Evolutionary conservation across 371 early-diverging fungal genomes (phyloP).

Genomic region (Coemansia linderi): DNA sequence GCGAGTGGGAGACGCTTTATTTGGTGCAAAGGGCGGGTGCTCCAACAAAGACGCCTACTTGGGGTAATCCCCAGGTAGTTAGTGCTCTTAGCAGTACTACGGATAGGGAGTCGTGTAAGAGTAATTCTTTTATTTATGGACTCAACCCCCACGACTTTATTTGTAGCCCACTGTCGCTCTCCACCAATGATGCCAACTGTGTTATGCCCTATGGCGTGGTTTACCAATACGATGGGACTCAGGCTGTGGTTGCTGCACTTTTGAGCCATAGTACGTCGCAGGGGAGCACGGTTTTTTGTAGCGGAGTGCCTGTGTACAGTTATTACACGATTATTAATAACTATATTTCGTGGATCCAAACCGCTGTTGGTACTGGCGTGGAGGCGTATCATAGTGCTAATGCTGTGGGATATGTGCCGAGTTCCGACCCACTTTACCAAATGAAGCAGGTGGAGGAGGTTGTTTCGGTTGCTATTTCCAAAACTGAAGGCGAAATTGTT

Average conservation of each 20-base stretch:
- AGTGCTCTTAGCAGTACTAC: not conserved
- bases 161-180: slow-evolving; percentile 14
- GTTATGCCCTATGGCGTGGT: slow-evolving; percentile 24
- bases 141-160: slow-evolving; percentile 19
- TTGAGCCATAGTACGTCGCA: slow-evolving; percentile 19
- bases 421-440: not conserved
- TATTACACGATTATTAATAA: slow-evolving; percentile 32
- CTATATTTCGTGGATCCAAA: slow-evolving; percentile 27
- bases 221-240: not conserved
- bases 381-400: not conserved
- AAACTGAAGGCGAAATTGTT: not conserved
- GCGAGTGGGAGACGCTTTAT: slow-evolving; percentile 13
- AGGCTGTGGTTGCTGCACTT: slow-evolving; percentile 5
- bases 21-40: slow-evolving; percentile 11
- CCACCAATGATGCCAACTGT: slow-evolving; percentile 4
- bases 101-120: not conserved
- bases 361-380: not conserved
- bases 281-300: slow-evolving; percentile 22
- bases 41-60: not conserved
- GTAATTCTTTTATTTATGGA: not conserved
- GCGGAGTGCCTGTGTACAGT: slow-evolving; percentile 5
- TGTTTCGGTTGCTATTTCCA: not conserved
- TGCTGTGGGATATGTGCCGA: slow-evolving; percentile 10
- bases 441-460: slow-evolving; percentile 8
- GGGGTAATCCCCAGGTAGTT: not conserved